Base-by-base conservation (phyloP, 148 eudicot genomes). In the Chenopodium berlandieri region DNA sequence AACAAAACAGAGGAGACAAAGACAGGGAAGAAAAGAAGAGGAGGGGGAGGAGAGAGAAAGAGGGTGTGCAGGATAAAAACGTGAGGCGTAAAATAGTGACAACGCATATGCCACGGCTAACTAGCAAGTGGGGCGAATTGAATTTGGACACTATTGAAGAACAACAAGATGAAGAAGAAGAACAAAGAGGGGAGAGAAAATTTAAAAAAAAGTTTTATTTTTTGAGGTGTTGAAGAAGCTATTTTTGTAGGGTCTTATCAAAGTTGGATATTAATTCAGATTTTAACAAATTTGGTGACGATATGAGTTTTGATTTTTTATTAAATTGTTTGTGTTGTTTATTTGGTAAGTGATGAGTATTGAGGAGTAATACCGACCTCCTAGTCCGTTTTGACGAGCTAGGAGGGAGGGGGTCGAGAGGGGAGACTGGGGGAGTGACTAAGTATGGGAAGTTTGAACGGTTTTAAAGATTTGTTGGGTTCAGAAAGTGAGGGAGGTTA, bases 41-140 rank as follows among this genome's bases (percentile, higher is more conserved):
- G 48, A 44, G 20, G 72, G 50, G 44, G 44, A 40, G 44, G 44
- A 40, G 44, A 40, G 44, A 40, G 44, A 40, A 40, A 40, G 44
- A 40, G 44, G 44, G 25, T 9, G 66, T 10, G 32, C 3, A 67
- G 63, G 32, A 71, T 12, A 32, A n/a, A 14, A 48, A 16, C 54
- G 46, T 3, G 83, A 63, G 86, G 86, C 77, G 83, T 63, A 76
- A 46, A 66, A 50, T 75, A 80, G 86, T 84, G 83, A 71, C 80
- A 84, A 84, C 80, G 76, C 83, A 70, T 23, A 63, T 16, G 77
- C 9, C 10, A 8, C n/a, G 72, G 83, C 80, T 70, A 84, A 84
- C 64, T 67, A 34, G 86, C 31, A 80, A 76, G 77, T 75, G 83
- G 77, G 80, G 79, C 64, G 77, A 67, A 68, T 8, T 72, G 60